Evolutionary conservation across 2,329 filamentous ascomycete genomes (phyloP), one percentile per base, ranked within the genome.

Genomic region (Paracoccidioides brasiliensis): DNA sequence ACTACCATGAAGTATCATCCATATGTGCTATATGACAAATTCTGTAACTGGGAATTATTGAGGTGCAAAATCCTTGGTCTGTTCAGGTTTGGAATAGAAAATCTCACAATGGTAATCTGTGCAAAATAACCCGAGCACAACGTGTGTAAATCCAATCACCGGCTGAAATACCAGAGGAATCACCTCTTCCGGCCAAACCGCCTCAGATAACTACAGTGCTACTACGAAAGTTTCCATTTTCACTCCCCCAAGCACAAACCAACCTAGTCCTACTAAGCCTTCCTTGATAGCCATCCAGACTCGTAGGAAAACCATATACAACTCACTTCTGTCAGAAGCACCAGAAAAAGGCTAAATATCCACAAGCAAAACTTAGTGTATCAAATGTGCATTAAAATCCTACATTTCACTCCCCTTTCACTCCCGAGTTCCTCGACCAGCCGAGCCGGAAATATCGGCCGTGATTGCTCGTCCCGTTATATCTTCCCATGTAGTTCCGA

Each of bases 401-500:
- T 10, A 10, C 30, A 5, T n/a, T n/a, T 32, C 5, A 14, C 8
- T 7, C 14, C 12, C 44, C 22, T 8, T 52, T 52, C 14, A 52
- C 33, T 53, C 52, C 28, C 55, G 55, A 42, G 44, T 50, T 10
- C 38, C 42, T 30, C 42, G 52, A 37, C 59, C 55, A n/a, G 53
- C 44, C 8, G 59, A 56, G 15, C 55, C 53, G 28, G 38, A 43
- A 33, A 49, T 12, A 12, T 43, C 45, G 3, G 53, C 30, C 7
- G 54, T 52, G 37, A 55, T 68, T 44, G 73, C 70, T 28, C 79
- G 69, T 1, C 85, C 86, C 1, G 85, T 88, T 52, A 95, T 85
- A 67, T 95, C 89, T 68, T 91, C 82, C 90, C 90, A 96, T 1
- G 86, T 90, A 4, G 88, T 88, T 45, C 86, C 85, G 62, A 95